Evolutionary conservation across 495 filamentous ascomycete genomes (phyloP).

Genomic region (Neurospora sp.): DNA sequence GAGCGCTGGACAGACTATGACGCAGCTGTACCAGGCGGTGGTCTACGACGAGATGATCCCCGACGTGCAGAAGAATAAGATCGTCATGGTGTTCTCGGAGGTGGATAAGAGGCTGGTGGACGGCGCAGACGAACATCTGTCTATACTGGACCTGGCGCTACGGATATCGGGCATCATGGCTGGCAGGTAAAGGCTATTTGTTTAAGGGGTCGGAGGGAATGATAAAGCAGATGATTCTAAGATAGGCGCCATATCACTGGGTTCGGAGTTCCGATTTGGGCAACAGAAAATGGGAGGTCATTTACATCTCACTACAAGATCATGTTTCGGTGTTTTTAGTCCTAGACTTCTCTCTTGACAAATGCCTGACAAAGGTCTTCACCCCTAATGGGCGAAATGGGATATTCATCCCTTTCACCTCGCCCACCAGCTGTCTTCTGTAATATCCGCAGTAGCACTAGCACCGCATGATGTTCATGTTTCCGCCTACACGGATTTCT

Average conservation of each 20-base stretch:
- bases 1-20: slow-evolving; percentile 85
- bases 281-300: slow-evolving; percentile 2
- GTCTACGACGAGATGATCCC: slow-evolving; percentile 75
- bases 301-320: neutral
- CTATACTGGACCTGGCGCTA: slow-evolving; percentile 73
- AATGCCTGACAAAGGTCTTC: slow-evolving; percentile 10
- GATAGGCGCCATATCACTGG: neutral
- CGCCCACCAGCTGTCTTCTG: neutral
- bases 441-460: neutral
- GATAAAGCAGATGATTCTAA: neutral
- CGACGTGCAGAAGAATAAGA: slow-evolving; percentile 81
- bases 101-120: slow-evolving; percentile 92
- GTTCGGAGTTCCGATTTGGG: slow-evolving; percentile 6
- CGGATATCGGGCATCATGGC: slow-evolving; percentile 68
- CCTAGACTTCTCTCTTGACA: slow-evolving; percentile 7
- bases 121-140: slow-evolving; percentile 92
- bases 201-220: neutral
- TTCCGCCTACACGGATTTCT: neutral
- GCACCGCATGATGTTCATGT: neutral
- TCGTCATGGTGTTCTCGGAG: slow-evolving; percentile 82
- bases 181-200: slow-evolving; percentile 15
- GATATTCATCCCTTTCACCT: neutral
- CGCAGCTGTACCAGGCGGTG: slow-evolving; percentile 72
- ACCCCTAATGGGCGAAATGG: neutral
- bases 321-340: neutral